Conservation (phyloP, 805 yeast genomes). For the Scheffersomyces ergatensis region DNA sequence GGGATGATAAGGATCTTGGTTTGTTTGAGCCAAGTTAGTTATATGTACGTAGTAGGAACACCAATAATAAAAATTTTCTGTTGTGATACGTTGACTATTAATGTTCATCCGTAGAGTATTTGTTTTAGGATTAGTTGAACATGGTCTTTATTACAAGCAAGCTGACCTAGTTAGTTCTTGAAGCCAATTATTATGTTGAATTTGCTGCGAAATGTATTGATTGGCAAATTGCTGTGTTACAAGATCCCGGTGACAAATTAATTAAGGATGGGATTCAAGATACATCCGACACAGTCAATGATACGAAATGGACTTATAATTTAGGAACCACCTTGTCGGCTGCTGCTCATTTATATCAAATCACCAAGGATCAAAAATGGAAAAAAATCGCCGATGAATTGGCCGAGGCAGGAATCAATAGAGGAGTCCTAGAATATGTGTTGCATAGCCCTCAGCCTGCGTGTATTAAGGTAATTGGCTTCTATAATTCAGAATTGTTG, state of each 20-base stretch:
- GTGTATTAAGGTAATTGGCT: no score
- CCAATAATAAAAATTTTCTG: no score
- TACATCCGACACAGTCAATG: constrained; percentile 41
- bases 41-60: no score
- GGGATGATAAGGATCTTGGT: constrained; percentile 1
- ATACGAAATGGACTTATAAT: constrained; percentile 64
- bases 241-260: constrained; percentile 53
- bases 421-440: no score
- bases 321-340: constrained; percentile 64
- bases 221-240: constrained; percentile 52
- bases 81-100: no score
- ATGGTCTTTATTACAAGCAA: no score
- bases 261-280: constrained; percentile 61
- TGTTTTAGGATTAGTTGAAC: no score
- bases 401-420: constrained; percentile 59
- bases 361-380: constrained; percentile 54
- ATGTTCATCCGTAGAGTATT: no score
- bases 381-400: constrained; percentile 40
- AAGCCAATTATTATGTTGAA: constrained; percentile 44
- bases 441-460: no score
- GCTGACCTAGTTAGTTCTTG: no score
- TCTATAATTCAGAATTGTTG: no score
- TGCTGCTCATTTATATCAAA: constrained; percentile 45
- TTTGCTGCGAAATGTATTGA: constrained; percentile 61
- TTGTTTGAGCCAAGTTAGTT: no score